Conservation (phyloP, 306 rosid species). For the Cucurbita ficifolia region DNA sequence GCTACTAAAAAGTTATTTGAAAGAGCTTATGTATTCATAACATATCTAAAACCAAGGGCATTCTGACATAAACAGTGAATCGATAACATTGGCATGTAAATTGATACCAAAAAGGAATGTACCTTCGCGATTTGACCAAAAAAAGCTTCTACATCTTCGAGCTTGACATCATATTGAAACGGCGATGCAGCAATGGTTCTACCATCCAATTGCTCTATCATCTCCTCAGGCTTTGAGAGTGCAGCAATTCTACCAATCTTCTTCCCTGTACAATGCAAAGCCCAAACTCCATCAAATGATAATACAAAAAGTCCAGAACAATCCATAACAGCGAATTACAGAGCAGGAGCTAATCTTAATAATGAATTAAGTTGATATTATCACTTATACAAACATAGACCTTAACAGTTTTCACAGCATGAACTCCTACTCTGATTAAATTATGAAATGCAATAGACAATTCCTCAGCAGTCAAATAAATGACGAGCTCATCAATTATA, state of each 20-base stretch:
- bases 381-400: not conserved
- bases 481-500: not conserved
- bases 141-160: slow-evolving; percentile 52
- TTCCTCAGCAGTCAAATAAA: not conserved
- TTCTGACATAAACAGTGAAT: not conserved
- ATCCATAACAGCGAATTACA: not conserved
- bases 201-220: slow-evolving; percentile 63
- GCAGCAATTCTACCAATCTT: slow-evolving; percentile 55
- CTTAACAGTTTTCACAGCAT: not conserved
- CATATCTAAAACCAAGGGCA: not conserved
- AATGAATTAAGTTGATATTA: not conserved
- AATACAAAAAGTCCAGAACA: not conserved
- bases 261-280: slow-evolving; percentile 28
- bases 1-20: not conserved
- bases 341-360: not conserved
- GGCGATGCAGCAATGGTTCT: slow-evolving; percentile 80
- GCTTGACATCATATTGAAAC: slow-evolving; percentile 50
- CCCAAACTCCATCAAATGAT: not conserved
- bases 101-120: not conserved
- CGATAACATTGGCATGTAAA: not conserved
- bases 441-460: not conserved
- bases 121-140: slow-evolving; percentile 61
- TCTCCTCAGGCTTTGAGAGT: slow-evolving; percentile 49
- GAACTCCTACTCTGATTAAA: not conserved
- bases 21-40: not conserved